Evolutionary conservation across 192 early-diverging fungal genomes (phyloP).

Genomic region (Entomortierella parvispora): DNA sequence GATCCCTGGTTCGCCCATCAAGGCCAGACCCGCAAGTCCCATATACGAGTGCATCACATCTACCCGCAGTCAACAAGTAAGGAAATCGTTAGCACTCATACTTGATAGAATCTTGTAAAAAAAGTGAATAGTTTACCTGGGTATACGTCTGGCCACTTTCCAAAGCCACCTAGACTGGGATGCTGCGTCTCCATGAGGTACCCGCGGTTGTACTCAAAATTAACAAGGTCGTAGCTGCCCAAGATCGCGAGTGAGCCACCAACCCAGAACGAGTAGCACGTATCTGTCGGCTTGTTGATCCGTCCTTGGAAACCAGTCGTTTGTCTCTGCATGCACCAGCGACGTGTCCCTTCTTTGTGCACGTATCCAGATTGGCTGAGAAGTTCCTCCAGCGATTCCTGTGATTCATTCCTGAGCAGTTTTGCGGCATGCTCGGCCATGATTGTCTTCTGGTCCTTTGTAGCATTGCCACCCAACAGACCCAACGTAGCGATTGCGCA

Average conservation of each 20-base stretch:
- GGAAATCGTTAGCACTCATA: neutral
- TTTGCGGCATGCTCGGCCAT: neutral
- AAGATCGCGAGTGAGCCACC: slow-evolving; percentile 83
- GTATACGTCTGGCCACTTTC: slow-evolving; percentile 61
- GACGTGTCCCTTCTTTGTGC: slow-evolving; percentile 61
- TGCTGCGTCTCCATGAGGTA: slow-evolving; percentile 73
- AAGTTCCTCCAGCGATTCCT: slow-evolving; percentile 20
- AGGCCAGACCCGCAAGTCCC: slow-evolving; percentile 75
- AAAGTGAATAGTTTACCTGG: slow-evolving; percentile 59
- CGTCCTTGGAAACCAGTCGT: slow-evolving; percentile 90
- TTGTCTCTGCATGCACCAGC: slow-evolving; percentile 88
- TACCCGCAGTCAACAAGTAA: slow-evolving; percentile 22
- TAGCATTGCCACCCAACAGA: slow-evolving; percentile 65
- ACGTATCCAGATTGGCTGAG: slow-evolving; percentile 62
- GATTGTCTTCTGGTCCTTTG: slow-evolving; percentile 24
- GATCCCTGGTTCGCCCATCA: slow-evolving; percentile 64
- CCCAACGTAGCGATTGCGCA: slow-evolving; percentile 88
- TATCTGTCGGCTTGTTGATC: slow-evolving; percentile 86
- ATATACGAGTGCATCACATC: slow-evolving; percentile 89
- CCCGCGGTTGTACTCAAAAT: slow-evolving; percentile 59
- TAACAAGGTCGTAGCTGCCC: slow-evolving; percentile 66
- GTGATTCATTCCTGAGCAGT: slow-evolving; percentile 42
- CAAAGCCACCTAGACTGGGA: slow-evolving; percentile 69
- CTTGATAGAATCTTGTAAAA: neutral
- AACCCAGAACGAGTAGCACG: slow-evolving; percentile 99